phyloP scores from a whole-genome alignment of 2,329 filamentous ascomycete species.

The Neonectria punicea region DNA sequence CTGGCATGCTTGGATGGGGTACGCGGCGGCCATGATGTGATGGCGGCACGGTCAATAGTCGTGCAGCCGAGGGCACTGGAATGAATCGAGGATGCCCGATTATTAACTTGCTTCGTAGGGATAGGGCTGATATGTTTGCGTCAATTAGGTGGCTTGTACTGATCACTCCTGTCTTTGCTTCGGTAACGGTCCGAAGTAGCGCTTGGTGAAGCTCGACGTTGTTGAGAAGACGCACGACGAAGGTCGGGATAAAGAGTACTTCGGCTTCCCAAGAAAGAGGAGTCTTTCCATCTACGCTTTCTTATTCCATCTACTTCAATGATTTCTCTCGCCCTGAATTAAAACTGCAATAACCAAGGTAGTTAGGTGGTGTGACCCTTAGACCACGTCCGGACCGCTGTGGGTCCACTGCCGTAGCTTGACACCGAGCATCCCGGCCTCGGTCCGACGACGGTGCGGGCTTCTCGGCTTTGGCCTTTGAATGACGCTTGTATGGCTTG shows the following conservation, averaged over 20 bases:
- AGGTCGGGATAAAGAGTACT: not conserved
- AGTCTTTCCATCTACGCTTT: not conserved
- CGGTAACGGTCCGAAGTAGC: not conserved
- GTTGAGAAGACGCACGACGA: not conserved
- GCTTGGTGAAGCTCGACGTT: not conserved
- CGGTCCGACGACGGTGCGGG: not conserved
- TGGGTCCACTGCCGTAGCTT: not conserved
- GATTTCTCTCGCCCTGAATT: no score
- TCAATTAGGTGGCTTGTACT: no score
- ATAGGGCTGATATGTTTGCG: not conserved
- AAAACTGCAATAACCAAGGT: no score
- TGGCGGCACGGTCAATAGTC: no score
- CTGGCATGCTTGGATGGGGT: slow-evolving; percentile 8
- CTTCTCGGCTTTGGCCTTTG: not conserved
- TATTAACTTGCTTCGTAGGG: not conserved
- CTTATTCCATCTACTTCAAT: not conserved
- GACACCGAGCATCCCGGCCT: not conserved
- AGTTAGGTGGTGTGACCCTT: no score
- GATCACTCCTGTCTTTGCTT: not conserved
- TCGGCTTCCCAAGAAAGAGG: not conserved
- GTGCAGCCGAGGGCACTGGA: not conserved
- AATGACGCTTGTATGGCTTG: not conserved
- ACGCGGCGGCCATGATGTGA: slow-evolving; percentile 1
- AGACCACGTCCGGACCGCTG: not conserved
- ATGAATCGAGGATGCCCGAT: not conserved